Evolutionary conservation across 371 early-diverging fungal genomes (phyloP).

Genomic region (Mucor indicus): DNA sequence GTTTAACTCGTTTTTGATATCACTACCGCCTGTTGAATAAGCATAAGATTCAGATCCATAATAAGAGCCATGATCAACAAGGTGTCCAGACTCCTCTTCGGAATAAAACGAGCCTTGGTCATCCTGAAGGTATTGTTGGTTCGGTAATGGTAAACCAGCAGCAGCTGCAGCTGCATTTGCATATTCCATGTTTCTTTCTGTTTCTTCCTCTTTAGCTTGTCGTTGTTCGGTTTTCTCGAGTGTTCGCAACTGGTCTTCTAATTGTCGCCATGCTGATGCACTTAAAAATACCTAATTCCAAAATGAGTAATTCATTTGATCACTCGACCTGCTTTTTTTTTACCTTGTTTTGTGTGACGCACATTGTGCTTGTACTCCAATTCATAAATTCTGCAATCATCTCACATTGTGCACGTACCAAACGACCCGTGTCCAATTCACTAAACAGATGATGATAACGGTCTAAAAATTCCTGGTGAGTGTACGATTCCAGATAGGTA

Average conservation of each 20-base stretch:
- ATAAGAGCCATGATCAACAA: slow-evolving; percentile 15
- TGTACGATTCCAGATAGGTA: slow-evolving; percentile 57
- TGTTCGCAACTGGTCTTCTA: slow-evolving; percentile 64
- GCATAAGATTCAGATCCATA: slow-evolving; percentile 28
- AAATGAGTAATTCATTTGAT: not conserved
- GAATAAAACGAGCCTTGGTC: slow-evolving; percentile 70
- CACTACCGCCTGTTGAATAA: slow-evolving; percentile 3
- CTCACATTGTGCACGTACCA: slow-evolving; percentile 55
- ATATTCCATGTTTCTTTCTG: not conserved
- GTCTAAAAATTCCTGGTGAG: slow-evolving; percentile 65
- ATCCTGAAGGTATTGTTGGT: slow-evolving; percentile 35
- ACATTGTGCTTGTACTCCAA: slow-evolving; percentile 67
- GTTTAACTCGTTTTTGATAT: slow-evolving; percentile 6
- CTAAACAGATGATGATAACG: slow-evolving; percentile 59
- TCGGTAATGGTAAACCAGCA: slow-evolving; percentile 35
- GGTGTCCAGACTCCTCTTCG: slow-evolving; percentile 54
- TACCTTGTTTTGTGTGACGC: slow-evolving; percentile 64
- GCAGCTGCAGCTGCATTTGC: slow-evolving; percentile 21
- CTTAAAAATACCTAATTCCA: slow-evolving; percentile 63
- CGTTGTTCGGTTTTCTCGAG: slow-evolving; percentile 46
- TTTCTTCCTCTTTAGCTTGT: slow-evolving; percentile 21
- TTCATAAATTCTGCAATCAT: slow-evolving; percentile 54
- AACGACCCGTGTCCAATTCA: slow-evolving; percentile 37
- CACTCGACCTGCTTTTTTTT: not conserved
- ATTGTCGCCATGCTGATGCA: slow-evolving; percentile 66